Evolutionary conservation across 2,329 filamentous ascomycete species (phyloP), one percentile per base, ranked within the genome.

Genomic region (Keithomyces neogunnii): DNA sequence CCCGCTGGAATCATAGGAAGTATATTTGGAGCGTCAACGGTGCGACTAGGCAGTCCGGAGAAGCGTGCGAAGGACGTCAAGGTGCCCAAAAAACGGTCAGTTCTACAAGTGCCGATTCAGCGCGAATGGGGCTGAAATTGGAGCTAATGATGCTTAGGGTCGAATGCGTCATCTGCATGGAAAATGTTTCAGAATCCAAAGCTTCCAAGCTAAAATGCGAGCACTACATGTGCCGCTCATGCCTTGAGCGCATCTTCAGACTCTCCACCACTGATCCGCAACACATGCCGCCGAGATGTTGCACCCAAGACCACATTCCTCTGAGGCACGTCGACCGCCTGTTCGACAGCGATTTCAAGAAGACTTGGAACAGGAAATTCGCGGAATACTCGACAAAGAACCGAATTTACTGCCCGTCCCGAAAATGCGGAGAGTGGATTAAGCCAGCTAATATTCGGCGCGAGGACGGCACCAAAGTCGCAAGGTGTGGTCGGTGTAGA

Each of bases 281-380:
- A 54, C 84, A 89, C 58, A 95, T 95, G 88, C 89, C 90, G 19
- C 90, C 90, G 0, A 80, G 77, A 63, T 96, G 89, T 68, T 96
- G 89, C 67, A 85, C 80, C 3, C 62, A 77, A 26, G 81, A 89
- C 10, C 78, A 81, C 58, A 95, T 95, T 52, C 82, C 86, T 0
- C 70, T 90, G 5, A 84, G 82, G 57, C 82, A 89, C 63, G 89
- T 92, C 31, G 86, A 92, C 10, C 76, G 76, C 29, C 72, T 93
- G 6, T 90, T 95, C 62, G 80, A 88, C 61, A 63, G 75, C 52
- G 74, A 77, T 49, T 92, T 93, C 73, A 92, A 93, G 70, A 81
- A 75, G 57, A 74, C 74, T 1, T 95, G 89, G 88, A 92, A 93
- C 64, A 78, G 77, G 52, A 92, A 89, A 61, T 93, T 85, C 62